Evolutionary conservation across 2,329 filamentous ascomycete species (phyloP).

Genomic region (Pyrenophora graminea): DNA sequence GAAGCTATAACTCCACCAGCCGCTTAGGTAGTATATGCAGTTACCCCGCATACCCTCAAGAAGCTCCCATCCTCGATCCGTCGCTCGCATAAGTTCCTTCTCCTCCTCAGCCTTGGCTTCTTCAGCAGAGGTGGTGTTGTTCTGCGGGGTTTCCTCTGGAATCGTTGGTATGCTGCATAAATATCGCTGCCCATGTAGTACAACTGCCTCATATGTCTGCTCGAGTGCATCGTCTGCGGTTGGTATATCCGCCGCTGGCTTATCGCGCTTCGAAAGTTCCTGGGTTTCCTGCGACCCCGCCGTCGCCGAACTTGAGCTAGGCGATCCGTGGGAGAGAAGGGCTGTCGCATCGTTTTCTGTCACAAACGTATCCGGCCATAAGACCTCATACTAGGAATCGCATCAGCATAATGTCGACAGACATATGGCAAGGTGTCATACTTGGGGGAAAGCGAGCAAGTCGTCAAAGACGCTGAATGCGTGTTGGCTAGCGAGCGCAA

Average conservation of each 20-base stretch:
- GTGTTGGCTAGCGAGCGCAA: constrained; percentile 58
- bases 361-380: constrained; percentile 74
- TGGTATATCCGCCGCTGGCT: constrained; percentile 19
- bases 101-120: constrained; percentile 74
- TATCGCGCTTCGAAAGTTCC: constrained; percentile 41
- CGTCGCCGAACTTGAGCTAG: constrained; percentile 32
- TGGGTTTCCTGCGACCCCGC: constrained; percentile 42
- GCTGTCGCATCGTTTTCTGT: constrained; percentile 70
- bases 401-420: constrained; percentile 14
- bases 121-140: constrained; percentile 69
- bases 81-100: constrained; percentile 77
- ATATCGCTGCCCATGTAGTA: constrained; percentile 70
- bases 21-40: constrained; percentile 82
- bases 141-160: constrained; percentile 55
- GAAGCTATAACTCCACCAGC: constrained; percentile 97
- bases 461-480: constrained; percentile 88
- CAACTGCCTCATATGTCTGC: constrained; percentile 72
- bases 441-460: constrained; percentile 83
- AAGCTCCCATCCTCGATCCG: constrained; percentile 77
- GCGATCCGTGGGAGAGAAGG: constrained; percentile 53
- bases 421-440: constrained; percentile 47
- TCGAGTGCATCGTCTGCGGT: constrained; percentile 32
- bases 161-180: constrained; percentile 84
- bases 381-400: constrained; percentile 71
- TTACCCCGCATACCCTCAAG: constrained; percentile 75